Base-by-base conservation (phyloP, 2,329 filamentous ascomycete genomes). In the Purpureocillium takamizusanense region DNA sequence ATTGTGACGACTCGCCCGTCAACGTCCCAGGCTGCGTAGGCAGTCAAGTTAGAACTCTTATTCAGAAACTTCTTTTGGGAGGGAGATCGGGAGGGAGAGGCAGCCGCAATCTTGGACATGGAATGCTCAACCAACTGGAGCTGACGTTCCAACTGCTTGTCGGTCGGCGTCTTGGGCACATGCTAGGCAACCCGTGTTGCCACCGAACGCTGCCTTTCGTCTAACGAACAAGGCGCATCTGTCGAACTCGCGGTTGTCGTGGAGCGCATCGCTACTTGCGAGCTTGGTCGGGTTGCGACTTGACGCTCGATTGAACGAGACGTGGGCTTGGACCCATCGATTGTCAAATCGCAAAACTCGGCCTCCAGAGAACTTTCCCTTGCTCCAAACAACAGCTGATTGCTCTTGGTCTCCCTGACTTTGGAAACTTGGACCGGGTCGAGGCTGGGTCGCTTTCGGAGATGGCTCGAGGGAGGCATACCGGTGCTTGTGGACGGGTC, bases 1-100 rank as follows among this genome's bases (percentile, higher is more conserved):
- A 95, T 81, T 42, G 79, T 74, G 45, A 81, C 79, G 48, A 95
- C 74, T 46, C 82, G 78, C 44, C 76, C 76, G 50, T 88, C 81
- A 48, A 88, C 78, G 57, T 95, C 87, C 74, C 83, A 90, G 52
- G 75, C 83, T 86, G 74, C 46, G 61, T 68, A 76, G 27, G 57
- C 61, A 51, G 66, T 71, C 47, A 74, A 64, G 72, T 86, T 82
- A 79, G 88, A 86, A 69, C 81, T 66, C 66, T 80, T 83, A 48
- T 74, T 81, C 52, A 90, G 68, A 67, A 73, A 89, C 2, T 74
- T 72, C 28, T 48, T 61, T 42, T 66, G 67, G 52, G 65, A 70
- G 41, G 55, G 56, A 47, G 58, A 56, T 51, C 67, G 64, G 48
- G 49, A 51, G 31, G 66, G 61, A 46, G 66, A 61, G 16, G 41